Evolutionary conservation across 352 stramenopile genomes (phyloP).

Genomic region (Phytophthora colocasiae): DNA sequence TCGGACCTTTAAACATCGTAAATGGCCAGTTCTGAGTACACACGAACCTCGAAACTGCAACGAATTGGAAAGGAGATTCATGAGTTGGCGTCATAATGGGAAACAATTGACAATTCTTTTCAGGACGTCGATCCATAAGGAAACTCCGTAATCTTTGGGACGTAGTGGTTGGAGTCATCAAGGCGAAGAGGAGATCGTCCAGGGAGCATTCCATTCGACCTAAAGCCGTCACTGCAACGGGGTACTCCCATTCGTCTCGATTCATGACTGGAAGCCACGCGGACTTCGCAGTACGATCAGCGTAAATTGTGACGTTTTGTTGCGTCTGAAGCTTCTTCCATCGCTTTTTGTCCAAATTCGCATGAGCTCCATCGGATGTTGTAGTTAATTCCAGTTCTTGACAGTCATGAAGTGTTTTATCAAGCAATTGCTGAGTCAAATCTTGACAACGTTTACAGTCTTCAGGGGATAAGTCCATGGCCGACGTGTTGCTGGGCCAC

Average conservation of each 20-base stretch:
- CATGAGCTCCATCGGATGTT: constrained; percentile 7
- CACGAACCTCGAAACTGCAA: constrained; percentile 30
- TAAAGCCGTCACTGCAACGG: constrained; percentile 27
- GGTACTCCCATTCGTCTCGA: constrained; percentile 30
- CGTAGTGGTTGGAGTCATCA: constrained; percentile 22
- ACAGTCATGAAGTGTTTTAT: constrained; percentile 28
- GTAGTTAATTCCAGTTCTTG: constrained; percentile 18
- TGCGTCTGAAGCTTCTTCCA: constrained; percentile 42
- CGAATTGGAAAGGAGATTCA: constrained; percentile 24
- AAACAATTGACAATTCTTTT: constrained; percentile 28
- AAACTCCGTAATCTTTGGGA: constrained; percentile 26
- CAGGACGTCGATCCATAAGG: constrained; percentile 32
- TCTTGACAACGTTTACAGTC: constrained; percentile 23
- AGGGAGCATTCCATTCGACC: constrained; percentile 34
- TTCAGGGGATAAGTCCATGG: constrained; percentile 26
- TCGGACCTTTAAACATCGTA: constrained; percentile 28
- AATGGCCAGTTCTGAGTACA: constrained; percentile 34
- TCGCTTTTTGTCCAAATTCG: constrained; percentile 25
- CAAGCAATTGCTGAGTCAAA: constrained; percentile 25
- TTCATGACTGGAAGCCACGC: constrained; percentile 31
- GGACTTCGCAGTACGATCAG: constrained; percentile 25
- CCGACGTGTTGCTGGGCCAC: background rate
- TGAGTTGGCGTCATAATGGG: constrained; percentile 22
- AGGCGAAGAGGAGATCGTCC: constrained; percentile 32
- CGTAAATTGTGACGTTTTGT: constrained; percentile 31